Percentiles rank a stretch among this genome's conserved stretches.
phyloP scores from a whole-genome alignment of 73 alveolate species.

The Paramecium tetraurelia region DNA sequence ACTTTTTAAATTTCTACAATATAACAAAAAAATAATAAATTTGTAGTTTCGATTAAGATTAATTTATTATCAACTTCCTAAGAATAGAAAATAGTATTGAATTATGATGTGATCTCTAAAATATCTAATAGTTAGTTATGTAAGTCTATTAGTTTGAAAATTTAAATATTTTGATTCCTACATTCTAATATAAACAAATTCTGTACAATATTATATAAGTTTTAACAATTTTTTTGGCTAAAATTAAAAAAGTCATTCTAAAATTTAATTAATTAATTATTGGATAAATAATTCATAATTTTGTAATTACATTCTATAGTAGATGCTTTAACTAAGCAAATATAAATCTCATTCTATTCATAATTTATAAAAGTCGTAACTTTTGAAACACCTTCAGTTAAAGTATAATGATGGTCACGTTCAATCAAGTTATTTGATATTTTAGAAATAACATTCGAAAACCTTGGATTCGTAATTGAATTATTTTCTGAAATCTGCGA shows the following conservation, averaged over 20 bases:
- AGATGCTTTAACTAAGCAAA: background rate
- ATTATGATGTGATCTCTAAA: background rate
- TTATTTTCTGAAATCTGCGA: background rate
- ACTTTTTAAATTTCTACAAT: background rate
- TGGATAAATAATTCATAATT: background rate
- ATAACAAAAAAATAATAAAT: background rate
- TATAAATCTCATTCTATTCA: background rate
- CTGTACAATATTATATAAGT: background rate
- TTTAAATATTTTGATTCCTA: background rate
- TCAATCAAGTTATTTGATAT: background rate
- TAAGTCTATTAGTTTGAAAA: background rate
- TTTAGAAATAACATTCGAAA: background rate
- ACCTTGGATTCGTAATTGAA: background rate
- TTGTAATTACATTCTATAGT: background rate
- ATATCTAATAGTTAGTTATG: background rate
- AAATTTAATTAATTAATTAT: background rate
- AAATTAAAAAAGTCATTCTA: background rate
- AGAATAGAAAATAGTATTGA: background rate
- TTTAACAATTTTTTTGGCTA: background rate
- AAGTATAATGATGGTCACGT: background rate
- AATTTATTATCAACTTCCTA: background rate
- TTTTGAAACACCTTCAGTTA: background rate
- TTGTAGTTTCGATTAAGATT: background rate
- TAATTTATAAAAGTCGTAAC: background rate
- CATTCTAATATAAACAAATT: background rate